Percentiles rank a stretch among this genome's conserved stretches.
Conservation (phyloP, 371 early-diverging fungal species). For the Neoconidiobolus thromboides region DNA sequence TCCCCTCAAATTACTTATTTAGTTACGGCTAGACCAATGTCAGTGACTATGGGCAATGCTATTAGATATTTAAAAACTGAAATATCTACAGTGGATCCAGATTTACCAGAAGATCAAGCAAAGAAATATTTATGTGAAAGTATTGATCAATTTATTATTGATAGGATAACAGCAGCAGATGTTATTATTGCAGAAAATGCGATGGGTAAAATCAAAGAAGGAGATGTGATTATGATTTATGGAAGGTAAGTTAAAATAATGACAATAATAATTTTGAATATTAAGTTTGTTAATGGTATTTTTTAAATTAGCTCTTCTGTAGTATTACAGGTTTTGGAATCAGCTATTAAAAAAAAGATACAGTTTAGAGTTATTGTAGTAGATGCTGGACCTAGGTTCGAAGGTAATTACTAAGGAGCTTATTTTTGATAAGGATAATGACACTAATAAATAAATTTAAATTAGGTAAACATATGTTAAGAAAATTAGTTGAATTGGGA, state of each 20-base stretch:
- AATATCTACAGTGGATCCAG: conserved; percentile 45
- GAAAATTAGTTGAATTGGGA: conserved; percentile 37
- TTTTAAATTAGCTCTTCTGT: conserved; percentile 46
- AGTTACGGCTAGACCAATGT: conserved; percentile 59
- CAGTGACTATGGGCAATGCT: conserved; percentile 85
- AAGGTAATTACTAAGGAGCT: conserved; percentile 27
- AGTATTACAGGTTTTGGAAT: conserved; percentile 52
- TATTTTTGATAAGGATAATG: not conserved
- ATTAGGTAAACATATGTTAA: conserved; percentile 43
- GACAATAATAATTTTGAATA: not conserved
- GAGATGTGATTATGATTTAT: conserved; percentile 87
- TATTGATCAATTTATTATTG: conserved; percentile 79
- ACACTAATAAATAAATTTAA: not conserved
- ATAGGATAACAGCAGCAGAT: conserved; percentile 73
- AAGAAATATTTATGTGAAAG: conserved; percentile 29
- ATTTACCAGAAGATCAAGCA: conserved; percentile 65
- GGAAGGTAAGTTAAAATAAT: conserved; percentile 21
- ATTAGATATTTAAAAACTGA: conserved; percentile 81
- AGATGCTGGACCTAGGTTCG: conserved; percentile 77
- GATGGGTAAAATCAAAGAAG: conserved; percentile 72
- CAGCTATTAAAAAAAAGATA: conserved; percentile 53
- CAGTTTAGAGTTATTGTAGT: conserved; percentile 83
- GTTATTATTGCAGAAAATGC: conserved; percentile 58
- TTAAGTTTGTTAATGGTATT: not conserved
- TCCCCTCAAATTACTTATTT: conserved; percentile 81